Evolutionary conservation across 140 eudicot genomes (phyloP).

Genomic region (Anethum foeniculum): DNA sequence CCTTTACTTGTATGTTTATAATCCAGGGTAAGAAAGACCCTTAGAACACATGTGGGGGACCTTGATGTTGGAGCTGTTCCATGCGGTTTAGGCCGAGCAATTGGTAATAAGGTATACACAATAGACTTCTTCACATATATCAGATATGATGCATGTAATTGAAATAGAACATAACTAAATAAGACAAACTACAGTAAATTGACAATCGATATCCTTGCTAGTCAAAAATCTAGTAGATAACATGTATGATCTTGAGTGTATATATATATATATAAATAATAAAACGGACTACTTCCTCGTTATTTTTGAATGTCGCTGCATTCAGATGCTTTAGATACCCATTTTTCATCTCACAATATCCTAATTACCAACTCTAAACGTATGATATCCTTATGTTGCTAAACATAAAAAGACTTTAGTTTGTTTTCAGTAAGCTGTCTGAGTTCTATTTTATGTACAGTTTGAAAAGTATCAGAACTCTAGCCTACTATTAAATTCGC

Average conservation of each 20-base stretch:
- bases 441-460: not conserved
- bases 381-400: not conserved
- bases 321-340: not conserved
- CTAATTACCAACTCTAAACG: not conserved
- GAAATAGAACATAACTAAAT: not conserved
- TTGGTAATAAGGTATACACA: constrained; percentile 85
- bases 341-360: not conserved
- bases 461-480: not conserved
- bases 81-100: constrained; percentile 97
- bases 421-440: not conserved
- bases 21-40: constrained; percentile 76
- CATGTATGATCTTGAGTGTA: not conserved
- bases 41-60: constrained; percentile 87
- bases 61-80: constrained; percentile 97
- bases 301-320: not conserved
- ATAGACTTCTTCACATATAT: not conserved
- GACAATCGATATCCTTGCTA: not conserved
- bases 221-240: not conserved
- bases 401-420: not conserved
- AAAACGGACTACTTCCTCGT: not conserved
- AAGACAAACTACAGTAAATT: not conserved
- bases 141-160: constrained; percentile 1
- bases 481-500: not conserved
- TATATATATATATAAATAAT: too few relatives aligned
- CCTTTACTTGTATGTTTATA: constrained; percentile 7